phyloP scores from a whole-genome alignment of 495 filamentous ascomycete genomes.

The Lasiosphaeria miniovina region DNA sequence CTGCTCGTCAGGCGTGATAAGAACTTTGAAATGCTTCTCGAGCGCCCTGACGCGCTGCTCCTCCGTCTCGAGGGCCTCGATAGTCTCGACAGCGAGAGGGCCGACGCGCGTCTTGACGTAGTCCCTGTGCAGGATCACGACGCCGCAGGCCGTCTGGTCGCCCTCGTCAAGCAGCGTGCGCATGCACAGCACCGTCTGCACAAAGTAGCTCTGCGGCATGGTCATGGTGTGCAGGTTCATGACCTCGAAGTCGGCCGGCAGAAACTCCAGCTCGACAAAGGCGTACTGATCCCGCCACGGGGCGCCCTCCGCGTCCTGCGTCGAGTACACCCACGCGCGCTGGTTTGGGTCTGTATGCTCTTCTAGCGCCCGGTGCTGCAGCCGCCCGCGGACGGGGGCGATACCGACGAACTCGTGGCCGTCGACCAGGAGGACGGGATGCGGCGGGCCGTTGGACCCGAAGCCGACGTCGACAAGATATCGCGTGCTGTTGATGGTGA shows the following conservation, averaged over 20 bases:
- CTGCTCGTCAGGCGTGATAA: slow-evolving; percentile 47
- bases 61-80: slow-evolving; percentile 49
- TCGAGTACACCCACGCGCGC: slow-evolving; percentile 44
- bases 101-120: slow-evolving; percentile 56
- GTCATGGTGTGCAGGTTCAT: slow-evolving; percentile 57
- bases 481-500: slow-evolving; percentile 48
- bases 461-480: slow-evolving; percentile 73
- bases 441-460: slow-evolving; percentile 43
- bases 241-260: slow-evolving; percentile 48
- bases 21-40: slow-evolving; percentile 54
- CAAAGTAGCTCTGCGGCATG: slow-evolving; percentile 39
- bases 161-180: slow-evolving; percentile 42
- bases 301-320: slow-evolving; percentile 15
- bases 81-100: slow-evolving; percentile 43
- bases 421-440: slow-evolving; percentile 32
- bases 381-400: slow-evolving; percentile 4
- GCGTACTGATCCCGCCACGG: slow-evolving; percentile 41
- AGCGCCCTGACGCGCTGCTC: slow-evolving; percentile 51
- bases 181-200: slow-evolving; percentile 38
- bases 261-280: slow-evolving; percentile 44
- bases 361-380: slow-evolving; percentile 27
- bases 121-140: slow-evolving; percentile 54
- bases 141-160: slow-evolving; percentile 14
- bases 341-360: slow-evolving; percentile 30
- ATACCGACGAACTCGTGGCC: slow-evolving; percentile 15